Evolutionary conservation across 2,329 filamentous ascomycete species (phyloP).

Genomic region (Clonostachys sp.): DNA sequence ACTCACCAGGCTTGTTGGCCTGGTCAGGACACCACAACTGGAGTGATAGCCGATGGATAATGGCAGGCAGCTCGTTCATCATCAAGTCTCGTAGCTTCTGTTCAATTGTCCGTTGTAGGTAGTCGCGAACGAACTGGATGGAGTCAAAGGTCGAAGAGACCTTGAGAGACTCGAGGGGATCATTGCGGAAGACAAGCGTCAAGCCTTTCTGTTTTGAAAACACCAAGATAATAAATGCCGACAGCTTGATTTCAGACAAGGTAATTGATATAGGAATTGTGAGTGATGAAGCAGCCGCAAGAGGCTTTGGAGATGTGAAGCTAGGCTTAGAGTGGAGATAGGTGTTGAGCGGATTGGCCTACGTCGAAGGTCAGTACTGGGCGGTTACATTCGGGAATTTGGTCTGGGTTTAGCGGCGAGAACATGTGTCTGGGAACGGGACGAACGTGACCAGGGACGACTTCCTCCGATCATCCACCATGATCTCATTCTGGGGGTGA

Average conservation of each 20-base stretch:
- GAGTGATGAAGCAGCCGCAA: conserved; percentile 85
- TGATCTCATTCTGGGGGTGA: too few species aligned
- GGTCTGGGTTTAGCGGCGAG: too few species aligned
- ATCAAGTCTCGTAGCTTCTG: conserved; percentile 86
- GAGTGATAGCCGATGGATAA: conserved; percentile 88
- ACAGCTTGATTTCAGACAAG: conserved; percentile 89
- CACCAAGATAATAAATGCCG: conserved; percentile 94
- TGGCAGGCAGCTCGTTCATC: conserved; percentile 96
- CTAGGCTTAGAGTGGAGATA: conserved; percentile 86
- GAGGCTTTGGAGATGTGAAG: conserved; percentile 87
- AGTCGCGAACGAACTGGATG: conserved; percentile 96
- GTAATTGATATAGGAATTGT: conserved; percentile 98
- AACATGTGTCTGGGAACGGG: too few species aligned
- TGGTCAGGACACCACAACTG: conserved; percentile 89
- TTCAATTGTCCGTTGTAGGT: conserved; percentile 94
- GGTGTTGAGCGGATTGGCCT: conserved; percentile 95
- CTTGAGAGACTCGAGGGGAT: conserved; percentile 94
- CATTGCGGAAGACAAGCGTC: conserved; percentile 95
- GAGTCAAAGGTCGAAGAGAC: conserved; percentile 99
- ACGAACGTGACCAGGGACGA: too few species aligned
- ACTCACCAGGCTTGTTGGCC: conserved; percentile 38
- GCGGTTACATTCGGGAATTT: too few species aligned
- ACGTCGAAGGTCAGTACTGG: background rate
- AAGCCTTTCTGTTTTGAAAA: conserved; percentile 97
- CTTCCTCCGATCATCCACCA: too few species aligned